These are phyloP conservation scores for Mucor piriformis DNA, from an alignment of 371 early-diverging fungal species.

Conservation along the genomic window DNA sequence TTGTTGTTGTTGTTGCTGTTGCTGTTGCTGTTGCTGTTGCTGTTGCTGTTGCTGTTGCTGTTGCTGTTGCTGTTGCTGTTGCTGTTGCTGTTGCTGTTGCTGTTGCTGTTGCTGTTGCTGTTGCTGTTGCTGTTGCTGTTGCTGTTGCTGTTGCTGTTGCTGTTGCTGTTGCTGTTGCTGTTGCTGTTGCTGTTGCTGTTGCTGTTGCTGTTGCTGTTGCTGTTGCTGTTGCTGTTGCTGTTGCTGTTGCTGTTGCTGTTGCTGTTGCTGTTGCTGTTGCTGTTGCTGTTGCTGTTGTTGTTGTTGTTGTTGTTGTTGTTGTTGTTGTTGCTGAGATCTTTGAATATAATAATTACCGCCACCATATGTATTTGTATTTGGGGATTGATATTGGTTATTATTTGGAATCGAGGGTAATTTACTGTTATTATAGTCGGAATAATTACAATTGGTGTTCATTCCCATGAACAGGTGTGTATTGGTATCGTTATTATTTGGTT, in stretches of 20 bases:
- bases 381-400: not conserved
- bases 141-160: no score
- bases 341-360: slow-evolving; percentile 14
- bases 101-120: no score
- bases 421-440: slow-evolving; percentile 8
- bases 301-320: slow-evolving; percentile 1
- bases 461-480: slow-evolving; percentile 21
- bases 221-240: no score
- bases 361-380: slow-evolving; percentile 2
- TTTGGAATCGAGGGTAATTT: slow-evolving; percentile 15
- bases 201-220: slow-evolving; percentile 8
- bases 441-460: slow-evolving; percentile 9
- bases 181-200: slow-evolving; percentile 28
- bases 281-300: slow-evolving; percentile 4
- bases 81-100: no score
- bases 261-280: no score
- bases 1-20: no score
- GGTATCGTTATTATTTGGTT: not conserved
- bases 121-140: no score
- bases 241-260: no score
- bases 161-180: no score
- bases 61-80: no score
- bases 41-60: no score
- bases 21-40: no score
- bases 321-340: not conserved